phyloP scores from a whole-genome alignment of 352 stramenopile genomes.

The Phytophthora macrochlamydospora region DNA sequence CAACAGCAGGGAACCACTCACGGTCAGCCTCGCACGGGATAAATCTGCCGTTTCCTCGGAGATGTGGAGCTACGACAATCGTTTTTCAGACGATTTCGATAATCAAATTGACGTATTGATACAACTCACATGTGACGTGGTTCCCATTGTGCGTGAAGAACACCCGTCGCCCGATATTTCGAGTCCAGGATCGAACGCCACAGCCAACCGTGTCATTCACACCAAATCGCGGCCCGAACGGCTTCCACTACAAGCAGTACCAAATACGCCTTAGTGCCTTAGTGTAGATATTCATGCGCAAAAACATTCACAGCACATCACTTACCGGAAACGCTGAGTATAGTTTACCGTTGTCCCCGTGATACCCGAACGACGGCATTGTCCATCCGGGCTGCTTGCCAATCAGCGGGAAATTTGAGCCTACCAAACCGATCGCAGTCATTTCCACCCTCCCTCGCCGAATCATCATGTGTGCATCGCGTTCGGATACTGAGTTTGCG shows the following conservation, averaged over 20 bases:
- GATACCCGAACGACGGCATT: slow-evolving; percentile 70
- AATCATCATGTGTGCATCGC: slow-evolving; percentile 6
- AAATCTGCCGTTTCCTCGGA: slow-evolving; percentile 20
- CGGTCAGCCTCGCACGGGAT: slow-evolving; percentile 28
- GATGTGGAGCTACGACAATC: slow-evolving; percentile 12
- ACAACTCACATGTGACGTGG: slow-evolving; percentile 43
- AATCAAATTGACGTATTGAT: not conserved
- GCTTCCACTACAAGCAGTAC: slow-evolving; percentile 37
- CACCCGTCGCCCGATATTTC: slow-evolving; percentile 38
- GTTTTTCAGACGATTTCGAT: not conserved
- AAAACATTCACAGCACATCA: not conserved
- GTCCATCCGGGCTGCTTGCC: slow-evolving; percentile 76
- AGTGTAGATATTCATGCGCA: not conserved
- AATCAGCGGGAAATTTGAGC: slow-evolving; percentile 54
- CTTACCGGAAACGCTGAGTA: slow-evolving; percentile 57
- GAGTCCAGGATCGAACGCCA: slow-evolving; percentile 48
- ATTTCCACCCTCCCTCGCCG: slow-evolving; percentile 41
- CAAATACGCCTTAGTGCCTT: not conserved
- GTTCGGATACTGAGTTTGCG: slow-evolving; percentile 18
- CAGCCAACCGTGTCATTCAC: slow-evolving; percentile 73
- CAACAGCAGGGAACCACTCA: slow-evolving; percentile 77
- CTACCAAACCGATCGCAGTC: slow-evolving; percentile 65
- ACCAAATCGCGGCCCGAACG: slow-evolving; percentile 59
- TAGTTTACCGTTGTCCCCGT: slow-evolving; percentile 75
- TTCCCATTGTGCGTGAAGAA: slow-evolving; percentile 79